Conservation (phyloP, 345 rosid species). For the Salix viminalis region DNA sequence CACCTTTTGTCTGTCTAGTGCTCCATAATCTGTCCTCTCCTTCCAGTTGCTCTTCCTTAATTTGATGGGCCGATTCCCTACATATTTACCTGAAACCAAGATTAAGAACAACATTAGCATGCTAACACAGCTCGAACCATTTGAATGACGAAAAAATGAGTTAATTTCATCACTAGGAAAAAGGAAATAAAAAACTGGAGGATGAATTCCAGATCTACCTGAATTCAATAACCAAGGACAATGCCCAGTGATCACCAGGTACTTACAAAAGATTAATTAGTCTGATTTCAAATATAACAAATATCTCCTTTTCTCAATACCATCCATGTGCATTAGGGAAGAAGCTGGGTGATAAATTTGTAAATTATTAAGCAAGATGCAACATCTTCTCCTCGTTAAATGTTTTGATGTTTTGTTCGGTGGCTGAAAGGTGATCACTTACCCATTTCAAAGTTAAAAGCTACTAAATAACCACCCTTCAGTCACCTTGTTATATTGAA, state of each 20-base stretch:
- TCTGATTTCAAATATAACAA: no score
- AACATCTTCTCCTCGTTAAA: neutral
- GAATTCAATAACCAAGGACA: neutral
- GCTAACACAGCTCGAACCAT: neutral
- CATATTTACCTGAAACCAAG: constrained; percentile 73
- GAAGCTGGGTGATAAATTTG: neutral
- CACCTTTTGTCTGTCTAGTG: constrained; percentile 73
- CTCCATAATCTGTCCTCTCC: constrained; percentile 77
- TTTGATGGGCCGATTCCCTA: constrained; percentile 92
- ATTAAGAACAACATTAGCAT: neutral
- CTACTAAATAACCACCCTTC: neutral
- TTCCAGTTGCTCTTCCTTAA: constrained; percentile 96
- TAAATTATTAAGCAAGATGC: neutral
- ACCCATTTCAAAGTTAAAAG: neutral
- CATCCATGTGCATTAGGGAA: neutral
- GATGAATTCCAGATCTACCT: neutral
- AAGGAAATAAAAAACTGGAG: neutral
- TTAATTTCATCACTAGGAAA: neutral
- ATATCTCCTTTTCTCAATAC: neutral
- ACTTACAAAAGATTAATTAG: no score
- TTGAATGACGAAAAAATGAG: no score
- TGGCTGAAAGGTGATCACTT: neutral
- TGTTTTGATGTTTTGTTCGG: neutral
- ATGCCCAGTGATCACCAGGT: neutral
- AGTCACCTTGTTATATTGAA: neutral